Percentiles rank a stretch among this genome's conserved stretches.
phyloP scores from a whole-genome alignment of 495 filamentous ascomycete genomes.

The Penicillium dipodomyicola region DNA sequence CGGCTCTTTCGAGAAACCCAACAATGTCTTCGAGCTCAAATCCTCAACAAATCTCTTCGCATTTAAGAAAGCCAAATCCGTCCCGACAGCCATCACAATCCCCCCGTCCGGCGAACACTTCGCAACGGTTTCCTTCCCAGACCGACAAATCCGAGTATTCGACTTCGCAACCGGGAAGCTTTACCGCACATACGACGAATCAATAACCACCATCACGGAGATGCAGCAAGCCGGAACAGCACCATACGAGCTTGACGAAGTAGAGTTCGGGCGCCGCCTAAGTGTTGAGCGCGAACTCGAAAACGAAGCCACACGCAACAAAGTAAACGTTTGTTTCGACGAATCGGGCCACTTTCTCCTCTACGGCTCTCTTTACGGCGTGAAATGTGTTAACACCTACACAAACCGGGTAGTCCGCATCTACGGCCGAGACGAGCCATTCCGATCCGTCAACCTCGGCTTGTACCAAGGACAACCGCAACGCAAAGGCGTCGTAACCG shows the following conservation, averaged over 20 bases:
- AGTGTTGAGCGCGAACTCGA: slow-evolving; percentile 87
- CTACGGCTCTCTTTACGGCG: slow-evolving; percentile 86
- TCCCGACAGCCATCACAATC: slow-evolving; percentile 79
- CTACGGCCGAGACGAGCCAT: slow-evolving; percentile 84
- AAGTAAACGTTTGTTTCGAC: slow-evolving; percentile 87
- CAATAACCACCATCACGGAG: slow-evolving; percentile 75
- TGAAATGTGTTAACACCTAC: slow-evolving; percentile 91
- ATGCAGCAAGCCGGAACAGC: slow-evolving; percentile 93
- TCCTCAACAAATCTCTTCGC: slow-evolving; percentile 92
- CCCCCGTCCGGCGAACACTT: slow-evolving; percentile 83
- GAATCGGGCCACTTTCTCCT: slow-evolving; percentile 94
- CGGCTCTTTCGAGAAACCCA: slow-evolving; percentile 81
- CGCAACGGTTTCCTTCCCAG: slow-evolving; percentile 87
- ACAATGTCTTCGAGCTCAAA: slow-evolving; percentile 88
- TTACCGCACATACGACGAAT: slow-evolving; percentile 92
- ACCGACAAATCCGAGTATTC: slow-evolving; percentile 88
- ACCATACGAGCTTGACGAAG: slow-evolving; percentile 71
- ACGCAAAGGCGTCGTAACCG: slow-evolving; percentile 85
- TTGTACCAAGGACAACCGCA: slow-evolving; percentile 96
- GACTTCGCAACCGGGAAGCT: slow-evolving; percentile 88
- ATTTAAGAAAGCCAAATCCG: slow-evolving; percentile 91
- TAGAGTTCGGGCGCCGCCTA: slow-evolving; percentile 89
- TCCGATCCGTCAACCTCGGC: slow-evolving; percentile 75
- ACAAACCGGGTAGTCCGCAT: slow-evolving; percentile 87
- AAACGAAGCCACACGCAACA: slow-evolving; percentile 59